Evolutionary conservation across 106 monocot species (phyloP).

Genomic region (Acorus calamus): DNA sequence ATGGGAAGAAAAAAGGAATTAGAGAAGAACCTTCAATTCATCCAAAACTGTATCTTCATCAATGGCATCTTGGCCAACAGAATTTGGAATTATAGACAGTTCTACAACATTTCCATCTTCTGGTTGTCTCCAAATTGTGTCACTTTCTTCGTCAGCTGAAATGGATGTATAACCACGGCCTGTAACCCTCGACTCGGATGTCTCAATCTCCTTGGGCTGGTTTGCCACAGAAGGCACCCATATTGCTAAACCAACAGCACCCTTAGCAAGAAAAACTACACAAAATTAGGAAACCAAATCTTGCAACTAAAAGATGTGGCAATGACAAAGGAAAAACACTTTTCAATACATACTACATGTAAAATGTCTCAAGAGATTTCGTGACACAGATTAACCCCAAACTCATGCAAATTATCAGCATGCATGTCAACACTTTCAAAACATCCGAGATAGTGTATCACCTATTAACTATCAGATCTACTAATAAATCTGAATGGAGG

Average conservation of each 20-base stretch:
- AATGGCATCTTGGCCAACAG: slow-evolving; percentile 18
- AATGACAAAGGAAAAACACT: no score
- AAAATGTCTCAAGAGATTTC: no score
- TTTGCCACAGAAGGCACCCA: slow-evolving; percentile 97
- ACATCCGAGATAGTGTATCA: no score
- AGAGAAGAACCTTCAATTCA: slow-evolving; percentile 65
- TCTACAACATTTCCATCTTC: slow-evolving; percentile 45
- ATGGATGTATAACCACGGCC: slow-evolving; percentile 67
- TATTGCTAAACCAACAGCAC: slow-evolving; percentile 98
- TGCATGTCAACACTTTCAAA: no score
- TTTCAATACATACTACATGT: no score
- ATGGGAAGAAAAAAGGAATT: background rate
- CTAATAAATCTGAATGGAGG: no score
- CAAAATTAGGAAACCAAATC: no score
- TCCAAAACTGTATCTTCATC: slow-evolving; percentile 70
- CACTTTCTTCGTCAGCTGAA: slow-evolving; percentile 42
- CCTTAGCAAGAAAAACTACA: slow-evolving; percentile 23
- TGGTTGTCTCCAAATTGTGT: slow-evolving; percentile 25
- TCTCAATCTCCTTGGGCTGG: slow-evolving; percentile 45
- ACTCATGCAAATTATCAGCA: no score
- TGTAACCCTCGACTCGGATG: slow-evolving; percentile 18
- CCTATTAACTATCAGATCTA: no score
- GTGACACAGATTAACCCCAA: no score
- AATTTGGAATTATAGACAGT: slow-evolving; percentile 43
- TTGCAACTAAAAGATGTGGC: no score